These are phyloP conservation scores for Chytriomyces confervae DNA, from an alignment of 192 early-diverging fungal species.

Conservation along the genomic window DNA sequence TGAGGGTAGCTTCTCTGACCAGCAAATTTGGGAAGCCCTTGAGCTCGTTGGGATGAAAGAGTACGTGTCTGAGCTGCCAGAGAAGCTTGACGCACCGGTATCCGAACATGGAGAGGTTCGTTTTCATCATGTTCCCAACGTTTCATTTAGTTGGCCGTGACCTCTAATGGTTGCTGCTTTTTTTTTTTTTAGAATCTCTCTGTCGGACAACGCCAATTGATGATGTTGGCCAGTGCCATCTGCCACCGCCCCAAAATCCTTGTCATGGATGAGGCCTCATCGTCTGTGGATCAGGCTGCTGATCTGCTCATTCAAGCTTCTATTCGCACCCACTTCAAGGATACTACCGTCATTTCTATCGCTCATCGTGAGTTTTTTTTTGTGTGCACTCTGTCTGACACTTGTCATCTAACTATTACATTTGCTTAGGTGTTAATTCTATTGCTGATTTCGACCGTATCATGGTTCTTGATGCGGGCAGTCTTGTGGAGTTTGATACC, in stretches of 20 bases:
- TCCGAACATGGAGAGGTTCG: conserved; percentile 44
- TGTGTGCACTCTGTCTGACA: conserved; percentile 50
- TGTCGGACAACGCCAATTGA: conserved; percentile 57
- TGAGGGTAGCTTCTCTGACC: conserved; percentile 57
- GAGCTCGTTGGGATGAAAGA: conserved; percentile 46
- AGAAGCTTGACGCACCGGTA: conserved; percentile 45
- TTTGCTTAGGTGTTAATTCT: conserved; percentile 65
- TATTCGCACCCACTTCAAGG: conserved; percentile 51
- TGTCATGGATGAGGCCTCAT: conserved; percentile 59
- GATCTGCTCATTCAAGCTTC: conserved; percentile 73
- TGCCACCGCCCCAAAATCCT: conserved; percentile 49
- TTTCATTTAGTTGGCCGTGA: conserved; percentile 39
- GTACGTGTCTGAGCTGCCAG: conserved; percentile 32
- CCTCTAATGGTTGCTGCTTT: conserved; percentile 51
- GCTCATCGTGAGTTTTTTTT: conserved; percentile 68
- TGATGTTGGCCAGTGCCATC: conserved; percentile 58
- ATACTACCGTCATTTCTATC: conserved; percentile 73
- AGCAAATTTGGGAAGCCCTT: conserved; percentile 70
- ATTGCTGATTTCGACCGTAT: conserved; percentile 84
- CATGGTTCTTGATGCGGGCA: conserved; percentile 76
- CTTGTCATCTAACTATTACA: conserved; percentile 46
- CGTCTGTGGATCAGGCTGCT: conserved; percentile 67
- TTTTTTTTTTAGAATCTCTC: conserved; percentile 55
- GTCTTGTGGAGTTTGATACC: conserved; percentile 76
- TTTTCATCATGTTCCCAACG: neutral